These are phyloP conservation scores for Madurella fahalii DNA, from an alignment of 2,329 filamentous ascomycete genomes.

Conservation along the genomic window DNA sequence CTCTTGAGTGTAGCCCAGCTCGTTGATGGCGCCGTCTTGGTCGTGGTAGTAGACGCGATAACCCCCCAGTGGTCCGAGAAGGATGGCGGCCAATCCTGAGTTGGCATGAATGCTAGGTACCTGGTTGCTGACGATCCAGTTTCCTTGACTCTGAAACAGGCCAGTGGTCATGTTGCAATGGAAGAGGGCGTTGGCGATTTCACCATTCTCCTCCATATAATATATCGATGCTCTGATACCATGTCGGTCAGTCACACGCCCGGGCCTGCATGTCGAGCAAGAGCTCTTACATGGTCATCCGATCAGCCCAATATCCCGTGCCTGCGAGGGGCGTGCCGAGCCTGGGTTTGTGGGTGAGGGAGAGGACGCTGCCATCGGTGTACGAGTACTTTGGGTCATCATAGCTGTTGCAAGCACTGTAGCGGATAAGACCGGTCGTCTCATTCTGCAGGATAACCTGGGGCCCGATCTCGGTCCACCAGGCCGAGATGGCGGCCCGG, in stretches of 20 bases:
- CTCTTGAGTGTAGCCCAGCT: constrained; percentile 30
- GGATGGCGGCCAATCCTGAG: constrained; percentile 31
- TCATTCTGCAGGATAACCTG: constrained; percentile 36
- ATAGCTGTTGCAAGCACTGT: constrained; percentile 35
- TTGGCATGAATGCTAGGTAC: constrained; percentile 27
- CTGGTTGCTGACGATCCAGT: constrained; percentile 30
- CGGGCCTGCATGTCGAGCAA: neutral
- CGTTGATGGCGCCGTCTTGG: constrained; percentile 29
- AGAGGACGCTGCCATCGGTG: constrained; percentile 30
- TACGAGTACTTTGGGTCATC: constrained; percentile 33
- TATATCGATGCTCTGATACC: constrained; percentile 34
- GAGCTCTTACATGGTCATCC: constrained; percentile 28
- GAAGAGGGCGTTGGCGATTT: constrained; percentile 32
- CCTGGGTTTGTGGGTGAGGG: constrained; percentile 28
- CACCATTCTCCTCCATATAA: constrained; percentile 30
- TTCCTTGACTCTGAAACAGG: constrained; percentile 30
- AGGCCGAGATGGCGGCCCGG: constrained; percentile 31
- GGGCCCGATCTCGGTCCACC: constrained; percentile 33
- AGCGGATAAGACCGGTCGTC: constrained; percentile 32
- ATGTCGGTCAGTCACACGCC: neutral
- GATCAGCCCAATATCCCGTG: constrained; percentile 32
- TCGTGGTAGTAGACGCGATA: constrained; percentile 40
- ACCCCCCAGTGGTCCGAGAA: constrained; percentile 32
- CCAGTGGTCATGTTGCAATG: constrained; percentile 36
- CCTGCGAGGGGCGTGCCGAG: constrained; percentile 34